phyloP scores from a whole-genome alignment of 805 yeast species.

The Starmera quercuum region DNA sequence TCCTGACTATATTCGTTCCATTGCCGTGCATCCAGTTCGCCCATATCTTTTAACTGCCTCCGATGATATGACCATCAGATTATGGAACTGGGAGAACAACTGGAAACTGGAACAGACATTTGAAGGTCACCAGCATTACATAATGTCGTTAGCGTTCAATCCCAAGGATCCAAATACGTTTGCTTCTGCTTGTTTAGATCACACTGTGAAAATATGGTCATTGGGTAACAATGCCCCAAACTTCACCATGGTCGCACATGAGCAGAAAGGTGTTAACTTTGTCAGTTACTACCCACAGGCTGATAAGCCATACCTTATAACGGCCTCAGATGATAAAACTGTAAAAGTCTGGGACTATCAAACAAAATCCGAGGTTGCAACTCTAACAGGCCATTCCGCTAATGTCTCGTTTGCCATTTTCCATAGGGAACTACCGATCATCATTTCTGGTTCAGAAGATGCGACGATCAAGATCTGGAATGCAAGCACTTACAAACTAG shows the following conservation, averaged over 20 bases:
- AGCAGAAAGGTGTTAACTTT: conserved; percentile 87
- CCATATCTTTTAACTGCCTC: conserved; percentile 84
- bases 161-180: conserved; percentile 97
- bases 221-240: conserved; percentile 82
- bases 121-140: conserved; percentile 94
- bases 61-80: conserved; percentile 84
- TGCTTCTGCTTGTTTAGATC: conserved; percentile 94
- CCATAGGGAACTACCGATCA: conserved; percentile 95
- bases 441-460: conserved; percentile 95
- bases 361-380: conserved; percentile 91
- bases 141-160: conserved; percentile 90
- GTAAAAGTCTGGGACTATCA: conserved; percentile 95
- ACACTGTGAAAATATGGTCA: conserved; percentile 96
- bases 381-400: conserved; percentile 86
- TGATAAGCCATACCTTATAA: conserved; percentile 92
- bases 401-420: conserved; percentile 95
- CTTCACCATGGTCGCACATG: conserved; percentile 87
- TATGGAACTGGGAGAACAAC: conserved; percentile 96
- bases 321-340: conserved; percentile 86
- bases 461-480: conserved; percentile 94
- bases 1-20: conserved; percentile 90
- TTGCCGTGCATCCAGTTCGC: conserved; percentile 91
- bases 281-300: conserved; percentile 96
- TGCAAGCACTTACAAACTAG: conserved; percentile 86
- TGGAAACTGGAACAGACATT: conserved; percentile 89